Base-by-base conservation (phyloP, 140 eudicot species). In the Oenanthe javanica region DNA sequence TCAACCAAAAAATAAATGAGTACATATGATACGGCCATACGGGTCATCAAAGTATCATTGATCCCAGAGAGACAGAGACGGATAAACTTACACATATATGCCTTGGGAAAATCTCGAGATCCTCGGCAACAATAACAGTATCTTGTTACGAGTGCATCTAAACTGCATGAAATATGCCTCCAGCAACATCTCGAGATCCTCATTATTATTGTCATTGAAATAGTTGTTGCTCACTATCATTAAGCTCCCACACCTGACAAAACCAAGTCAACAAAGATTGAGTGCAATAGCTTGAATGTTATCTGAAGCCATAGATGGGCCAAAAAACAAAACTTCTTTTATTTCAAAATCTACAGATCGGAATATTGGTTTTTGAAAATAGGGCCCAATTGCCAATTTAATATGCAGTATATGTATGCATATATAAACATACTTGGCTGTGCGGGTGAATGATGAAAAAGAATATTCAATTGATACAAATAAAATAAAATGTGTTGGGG, bases 91-190 rank as follows among this genome's bases (percentile, higher is more conserved):
- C 98, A n/a, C 93, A 90, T 42, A 57, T 19, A 57, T 19, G 27
- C 66, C 12, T 21, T 8, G 27, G 21, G 27, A 25, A 57, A 6
- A 57, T 57, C 27, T 57, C 66, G 21, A 57, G 66, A 57, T 21
- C 66, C 27, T 57, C 27, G 7, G 27, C 27, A 57, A 57, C 66
- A 57, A 11, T 57, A 57, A 6, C 9, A 95, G 77, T 82, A 90
- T 95, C 82, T 90, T 92, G 89, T 95, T 92, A 63, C 97, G 94
- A 31, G 96, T 94, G 70, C 99, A 87, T 92, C 99, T 31, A 83
- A 95, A 84, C 77, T 92, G 99, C 99, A 89, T 89, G 90, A 95
- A 94, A 86, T 95, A 95, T 78, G 99, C 97, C 85, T 95, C 97
- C 9, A 92, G 93, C 87, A 92, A 88, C 97, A 92, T 95, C 85